A percentile compares a stretch with the other conserved stretches of the same genome.
These are phyloP conservation scores for Hordeum pubiflorum DNA, from an alignment of 202 grass and related monocot species.

Conservation along the genomic window DNA sequence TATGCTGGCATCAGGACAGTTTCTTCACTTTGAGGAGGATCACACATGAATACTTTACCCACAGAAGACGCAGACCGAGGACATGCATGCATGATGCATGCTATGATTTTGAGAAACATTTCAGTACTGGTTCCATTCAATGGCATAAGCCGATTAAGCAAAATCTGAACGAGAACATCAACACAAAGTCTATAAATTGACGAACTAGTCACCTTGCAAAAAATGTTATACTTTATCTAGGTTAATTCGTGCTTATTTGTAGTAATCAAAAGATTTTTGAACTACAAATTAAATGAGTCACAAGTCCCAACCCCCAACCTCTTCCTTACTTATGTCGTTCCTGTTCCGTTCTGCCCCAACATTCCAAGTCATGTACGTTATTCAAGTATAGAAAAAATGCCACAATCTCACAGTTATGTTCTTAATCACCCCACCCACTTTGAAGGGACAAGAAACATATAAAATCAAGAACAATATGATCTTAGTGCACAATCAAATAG, in stretches of 20 bases:
- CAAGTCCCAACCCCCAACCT: neutral
- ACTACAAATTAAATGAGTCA: neutral
- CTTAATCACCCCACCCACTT: constrained; percentile 1
- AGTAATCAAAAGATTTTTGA: neutral
- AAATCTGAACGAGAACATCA: neutral
- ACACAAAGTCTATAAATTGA: neutral
- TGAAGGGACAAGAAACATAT: neutral
- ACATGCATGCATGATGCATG: neutral
- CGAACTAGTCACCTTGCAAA: neutral
- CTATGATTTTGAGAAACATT: neutral
- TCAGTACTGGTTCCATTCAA: neutral
- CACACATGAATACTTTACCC: neutral
- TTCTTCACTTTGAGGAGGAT: neutral
- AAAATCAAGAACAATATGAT: neutral
- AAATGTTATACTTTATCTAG: neutral
- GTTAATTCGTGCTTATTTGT: neutral
- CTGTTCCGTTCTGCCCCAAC: neutral
- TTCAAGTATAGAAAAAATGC: neutral
- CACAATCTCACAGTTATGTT: neutral
- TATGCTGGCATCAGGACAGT: neutral
- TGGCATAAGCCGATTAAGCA: neutral
- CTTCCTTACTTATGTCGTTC: neutral
- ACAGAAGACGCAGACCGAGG: neutral
- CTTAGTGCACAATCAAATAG: neutral
- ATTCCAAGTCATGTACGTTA: neutral